Base-by-base conservation (phyloP, 768 basidiomycete species). In the Mycena filopes region DNA sequence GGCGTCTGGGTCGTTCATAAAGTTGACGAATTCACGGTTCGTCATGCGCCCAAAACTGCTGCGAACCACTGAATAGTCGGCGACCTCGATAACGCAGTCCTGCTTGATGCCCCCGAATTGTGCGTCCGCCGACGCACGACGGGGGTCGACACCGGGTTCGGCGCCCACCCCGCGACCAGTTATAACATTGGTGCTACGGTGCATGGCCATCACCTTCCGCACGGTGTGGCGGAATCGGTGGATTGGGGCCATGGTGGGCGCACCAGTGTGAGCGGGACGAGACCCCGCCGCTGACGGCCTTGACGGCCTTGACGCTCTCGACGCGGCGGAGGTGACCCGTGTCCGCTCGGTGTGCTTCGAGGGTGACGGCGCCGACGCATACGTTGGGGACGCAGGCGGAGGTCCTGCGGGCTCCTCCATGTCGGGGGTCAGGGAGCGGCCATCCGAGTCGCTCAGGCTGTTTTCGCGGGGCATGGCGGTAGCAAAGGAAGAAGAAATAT, bases 131-230 rank as follows among this genome's bases (percentile, higher is more conserved):
- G 84, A 84, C 3, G 82, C 80, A 18, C 88, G 84, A 29, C 89
- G 85, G 23, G 89, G 88, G 76, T 92, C 88, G 31, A 91, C 78
- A 65, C 91, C 91, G 13, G 89, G 91, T 71, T 92, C 91, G 16
- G 87, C 90, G 21, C 91, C 91, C 33, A 87, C 75, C 38, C 80
- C 76, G 3, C 78, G 77, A 15, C 76, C 72, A 15, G 69, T 60
- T 72, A 78, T 15, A 73, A 79, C 60, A 2, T 73, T 74, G 25
- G 87, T 83, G 38, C 87, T 84, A 20, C 86, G 86, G 63, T 82
- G 83, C 79, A 92, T 82, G 11, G 85, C 79, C 56, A 92, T 90
- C 47, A 91, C 83, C 74, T 87, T 90, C 60, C 83, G 84, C 40
- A 86, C 89, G 0, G 83, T 79, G 1, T 80, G 71, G 16, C 85